Conservation (phyloP, 306 rosid species). For the Dalbergia oliveri region DNA sequence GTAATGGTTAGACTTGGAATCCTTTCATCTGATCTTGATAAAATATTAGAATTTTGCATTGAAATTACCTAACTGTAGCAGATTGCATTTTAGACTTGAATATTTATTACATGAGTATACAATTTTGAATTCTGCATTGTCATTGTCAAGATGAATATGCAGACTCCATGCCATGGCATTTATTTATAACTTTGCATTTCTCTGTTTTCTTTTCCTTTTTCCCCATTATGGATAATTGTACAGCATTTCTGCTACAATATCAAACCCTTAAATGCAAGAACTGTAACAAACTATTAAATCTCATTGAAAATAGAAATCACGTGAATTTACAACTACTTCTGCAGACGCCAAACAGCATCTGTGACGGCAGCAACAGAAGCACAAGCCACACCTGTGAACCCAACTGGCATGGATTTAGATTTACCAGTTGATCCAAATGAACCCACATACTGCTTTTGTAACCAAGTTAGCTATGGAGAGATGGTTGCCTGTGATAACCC, state of each 20-base stretch:
- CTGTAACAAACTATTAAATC: constrained; percentile 25
- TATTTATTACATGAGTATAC: not conserved
- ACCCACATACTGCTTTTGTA: constrained; percentile 66
- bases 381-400: constrained; percentile 49
- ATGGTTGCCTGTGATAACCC: constrained; percentile 66
- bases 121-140: not conserved
- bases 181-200: not conserved
- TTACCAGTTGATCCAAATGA: constrained; percentile 64
- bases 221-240: constrained; percentile 15
- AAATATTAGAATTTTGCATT: not conserved
- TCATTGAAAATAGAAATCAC: constrained; percentile 17
- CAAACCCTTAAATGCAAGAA: constrained; percentile 2
- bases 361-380: constrained; percentile 49
- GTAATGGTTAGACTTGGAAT: not conserved
- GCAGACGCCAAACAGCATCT: constrained; percentile 55
- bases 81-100: constrained; percentile 25
- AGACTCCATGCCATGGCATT: not conserved
- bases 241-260: constrained; percentile 16
- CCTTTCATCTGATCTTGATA: constrained; percentile 14
- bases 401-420: constrained; percentile 61
- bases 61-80: constrained; percentile 21
- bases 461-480: constrained; percentile 66
- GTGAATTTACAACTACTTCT: constrained; percentile 37
- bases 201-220: not conserved
- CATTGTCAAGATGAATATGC: not conserved